Evolutionary conservation across 2,329 filamentous ascomycete genomes (phyloP), one percentile per base, ranked within the genome.

Genomic region (Colletotrichum tropicicola): DNA sequence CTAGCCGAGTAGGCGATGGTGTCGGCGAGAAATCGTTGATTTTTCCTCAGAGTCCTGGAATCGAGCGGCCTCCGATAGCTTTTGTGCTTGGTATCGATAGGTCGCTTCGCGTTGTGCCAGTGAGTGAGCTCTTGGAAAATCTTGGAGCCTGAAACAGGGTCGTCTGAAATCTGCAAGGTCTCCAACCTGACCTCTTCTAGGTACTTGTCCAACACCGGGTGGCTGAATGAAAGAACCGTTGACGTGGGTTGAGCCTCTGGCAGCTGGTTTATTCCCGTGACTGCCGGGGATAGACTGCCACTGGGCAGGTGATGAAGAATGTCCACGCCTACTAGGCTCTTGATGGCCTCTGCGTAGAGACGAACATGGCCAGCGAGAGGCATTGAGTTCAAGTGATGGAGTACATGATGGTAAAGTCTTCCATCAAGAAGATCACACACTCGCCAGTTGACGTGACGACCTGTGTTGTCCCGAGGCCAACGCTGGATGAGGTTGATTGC

Each of bases 1-100:
- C 89, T 92, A 12, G 88, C 89, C 2, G 91, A 89, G 72, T 93
- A 94, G 1, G 83, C 80, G 27, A 84, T 83, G 76, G 91, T 91
- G 63, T 92, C 89, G 2, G 85, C 83, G 85, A 92, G 91, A 71
- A 87, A 89, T 54, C 80, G 82, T 70, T 93, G 90, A 45, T 90
- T 88, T 56, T 78, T 79, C 66, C 78, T 83, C 55, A 74, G 75
- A 6, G 80, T 74, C 25, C 65, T 75, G 48, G 71, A 76, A 2
- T 68, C 74, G 13, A 68, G 72, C 4, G 35, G 45, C 30, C 70
- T 74, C 25, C 51, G 1, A 68, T 69, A 6, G 21, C 9, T 5
- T n/a, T 58, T 39, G 5, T 58, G 55, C 57, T 81, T 83, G 2
- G 73, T 68, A 25, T 85, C 81, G 3, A 88, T 68, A 0, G 82